These are phyloP conservation scores for Breynia disticha DNA, from an alignment of 441 rosid genomes.

Conservation along the genomic window DNA sequence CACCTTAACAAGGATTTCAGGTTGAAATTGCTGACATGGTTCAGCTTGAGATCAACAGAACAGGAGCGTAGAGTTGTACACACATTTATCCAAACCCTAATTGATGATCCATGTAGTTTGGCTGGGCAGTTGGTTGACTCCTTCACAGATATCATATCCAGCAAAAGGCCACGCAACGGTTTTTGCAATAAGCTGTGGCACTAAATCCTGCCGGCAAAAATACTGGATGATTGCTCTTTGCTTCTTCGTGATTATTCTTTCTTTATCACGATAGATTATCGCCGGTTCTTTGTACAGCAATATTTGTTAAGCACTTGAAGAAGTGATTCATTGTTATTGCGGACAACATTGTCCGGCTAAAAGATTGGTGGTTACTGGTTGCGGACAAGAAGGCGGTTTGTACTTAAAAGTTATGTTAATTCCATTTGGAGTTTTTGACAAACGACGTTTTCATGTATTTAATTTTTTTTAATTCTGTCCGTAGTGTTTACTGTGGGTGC, in stretches of 20 bases:
- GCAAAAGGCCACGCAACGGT: conserved; percentile 65
- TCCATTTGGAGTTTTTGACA: no score
- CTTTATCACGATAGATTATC: conserved; percentile 14
- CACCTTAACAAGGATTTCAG: conserved; percentile 76
- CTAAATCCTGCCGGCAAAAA: conserved; percentile 22
- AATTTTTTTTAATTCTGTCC: no score
- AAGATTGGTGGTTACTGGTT: conserved; percentile 30
- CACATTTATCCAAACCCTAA: conserved; percentile 75
- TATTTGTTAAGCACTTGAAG: conserved; percentile 25
- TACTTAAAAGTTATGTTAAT: no score
- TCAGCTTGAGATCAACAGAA: conserved; percentile 74
- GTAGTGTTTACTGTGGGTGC: no score
- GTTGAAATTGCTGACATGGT: conserved; percentile 89
- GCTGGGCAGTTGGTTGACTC: conserved; percentile 89
- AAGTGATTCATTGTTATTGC: conserved; percentile 26
- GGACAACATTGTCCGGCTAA: conserved; percentile 28
- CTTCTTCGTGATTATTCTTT: conserved; percentile 27
- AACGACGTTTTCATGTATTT: no score
- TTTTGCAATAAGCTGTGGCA: conserved; percentile 62
- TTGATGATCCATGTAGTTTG: conserved; percentile 82
- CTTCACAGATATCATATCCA: conserved; percentile 64
- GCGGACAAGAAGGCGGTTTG: no score
- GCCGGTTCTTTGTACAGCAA: conserved; percentile 29
- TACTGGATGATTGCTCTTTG: conserved; percentile 16
- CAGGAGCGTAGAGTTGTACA: conserved; percentile 86